These are phyloP conservation scores for Fusarium guadeloupense DNA, from an alignment of 2,329 filamentous ascomycete genomes.

Conservation along the genomic window DNA sequence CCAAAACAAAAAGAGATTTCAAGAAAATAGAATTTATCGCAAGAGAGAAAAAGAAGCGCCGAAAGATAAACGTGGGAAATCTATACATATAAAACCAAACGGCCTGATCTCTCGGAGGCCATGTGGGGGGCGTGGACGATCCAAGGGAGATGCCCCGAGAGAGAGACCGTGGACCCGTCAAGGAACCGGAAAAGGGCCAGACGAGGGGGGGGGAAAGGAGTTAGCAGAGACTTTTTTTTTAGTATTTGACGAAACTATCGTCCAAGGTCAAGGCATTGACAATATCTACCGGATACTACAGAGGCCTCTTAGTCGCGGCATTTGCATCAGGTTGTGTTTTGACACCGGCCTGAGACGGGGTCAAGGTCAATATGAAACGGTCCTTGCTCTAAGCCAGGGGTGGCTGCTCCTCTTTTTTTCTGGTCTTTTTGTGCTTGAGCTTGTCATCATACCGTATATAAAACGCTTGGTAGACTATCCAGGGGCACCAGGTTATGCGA, in stretches of 20 bases:
- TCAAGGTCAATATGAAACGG: constrained; percentile 40
- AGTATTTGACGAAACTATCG: constrained; percentile 25
- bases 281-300: too few species aligned
- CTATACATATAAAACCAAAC: constrained; percentile 39
- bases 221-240: constrained; percentile 30
- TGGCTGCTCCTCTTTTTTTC: constrained; percentile 29
- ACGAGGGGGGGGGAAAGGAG: constrained; percentile 9
- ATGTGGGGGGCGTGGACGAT: constrained; percentile 40
- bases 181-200: constrained; percentile 20
- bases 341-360: constrained; percentile 39
- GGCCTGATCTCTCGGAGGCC: constrained; percentile 32
- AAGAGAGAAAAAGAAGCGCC: constrained; percentile 15
- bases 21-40: constrained; percentile 10
- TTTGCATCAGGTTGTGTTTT: constrained; percentile 38
- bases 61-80: constrained; percentile 37
- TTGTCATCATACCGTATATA: too few species aligned
- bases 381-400: constrained; percentile 25
- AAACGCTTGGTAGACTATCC: background rate
- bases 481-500: constrained; percentile 11
- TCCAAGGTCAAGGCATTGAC: constrained; percentile 22
- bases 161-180: constrained; percentile 38
- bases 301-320: too few species aligned
- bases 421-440: constrained; percentile 21
- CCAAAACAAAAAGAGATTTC: background rate
- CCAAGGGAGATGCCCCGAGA: constrained; percentile 38